Conservation (phyloP, 768 basidiomycete species). For the Amanita molliuscula region DNA sequence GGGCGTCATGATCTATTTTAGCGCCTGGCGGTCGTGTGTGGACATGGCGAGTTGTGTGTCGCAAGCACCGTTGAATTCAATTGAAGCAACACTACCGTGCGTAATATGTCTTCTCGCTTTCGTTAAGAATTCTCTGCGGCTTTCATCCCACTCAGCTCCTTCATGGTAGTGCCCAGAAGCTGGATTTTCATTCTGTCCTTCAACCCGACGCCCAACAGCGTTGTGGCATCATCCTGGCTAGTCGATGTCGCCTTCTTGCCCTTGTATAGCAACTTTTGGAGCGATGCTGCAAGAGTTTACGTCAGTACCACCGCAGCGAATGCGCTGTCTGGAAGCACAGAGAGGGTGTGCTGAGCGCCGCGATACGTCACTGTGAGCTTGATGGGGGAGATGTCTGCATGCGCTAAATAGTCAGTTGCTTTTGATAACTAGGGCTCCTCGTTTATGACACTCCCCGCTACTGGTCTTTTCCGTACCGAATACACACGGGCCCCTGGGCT, state of each 20-base stretch:
- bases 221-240: constrained; percentile 17
- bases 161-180: constrained; percentile 54
- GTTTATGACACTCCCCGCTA: too few relatives aligned
- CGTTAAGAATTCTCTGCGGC: constrained; percentile 48
- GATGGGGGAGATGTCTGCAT: too few relatives aligned
- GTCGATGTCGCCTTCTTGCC: constrained; percentile 41
- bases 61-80: too few relatives aligned
- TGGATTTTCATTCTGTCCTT: constrained; percentile 58
- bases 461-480: too few relatives aligned
- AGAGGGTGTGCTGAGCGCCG: constrained; percentile 36
- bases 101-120: constrained; percentile 46
- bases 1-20: constrained; percentile 63
- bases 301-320: constrained; percentile 50
- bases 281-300: too few relatives aligned
- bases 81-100: too few relatives aligned
- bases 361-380: constrained; percentile 31
- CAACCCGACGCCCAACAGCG: constrained; percentile 37
- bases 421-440: too few relatives aligned
- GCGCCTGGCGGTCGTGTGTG: too few relatives aligned
- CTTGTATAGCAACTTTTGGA: constrained; percentile 68
- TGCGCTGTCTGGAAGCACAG: constrained; percentile 37
- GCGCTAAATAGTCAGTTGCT: too few relatives aligned
- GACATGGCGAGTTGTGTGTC: too few relatives aligned
- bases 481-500: too few relatives aligned
- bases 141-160: constrained; percentile 46